Conservation (phyloP, 2,329 filamentous ascomycete genomes). For the Elsinoe ampelina region DNA sequence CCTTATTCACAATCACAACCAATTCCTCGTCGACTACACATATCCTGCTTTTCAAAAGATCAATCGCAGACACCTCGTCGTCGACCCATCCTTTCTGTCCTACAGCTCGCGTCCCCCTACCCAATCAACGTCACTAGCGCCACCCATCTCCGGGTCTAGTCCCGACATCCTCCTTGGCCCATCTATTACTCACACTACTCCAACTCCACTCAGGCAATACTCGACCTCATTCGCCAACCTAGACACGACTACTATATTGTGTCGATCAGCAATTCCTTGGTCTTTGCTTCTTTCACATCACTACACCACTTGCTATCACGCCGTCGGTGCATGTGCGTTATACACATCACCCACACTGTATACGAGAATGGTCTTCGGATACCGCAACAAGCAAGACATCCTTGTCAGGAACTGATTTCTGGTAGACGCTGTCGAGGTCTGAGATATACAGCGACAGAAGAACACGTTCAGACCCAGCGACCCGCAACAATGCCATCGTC, state of each 20-base stretch:
- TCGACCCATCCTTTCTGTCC: neutral
- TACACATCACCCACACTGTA: neutral
- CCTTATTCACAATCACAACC: neutral
- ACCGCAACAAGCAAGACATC: neutral
- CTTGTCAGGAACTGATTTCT: neutral
- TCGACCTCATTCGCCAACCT: neutral
- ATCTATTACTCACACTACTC: neutral
- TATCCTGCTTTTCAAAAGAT: neutral
- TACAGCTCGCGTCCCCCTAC: neutral
- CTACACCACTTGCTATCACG: neutral
- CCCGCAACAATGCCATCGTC: slow-evolving; percentile 1
- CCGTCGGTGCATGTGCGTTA: slow-evolving; percentile 2
- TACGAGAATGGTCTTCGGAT: slow-evolving; percentile 8
- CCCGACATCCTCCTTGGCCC: neutral
- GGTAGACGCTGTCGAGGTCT: slow-evolving; percentile 3
- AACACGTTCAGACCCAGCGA: neutral
- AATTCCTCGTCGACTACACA: neutral
- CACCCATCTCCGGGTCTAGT: slow-evolving; percentile 3
- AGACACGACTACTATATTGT: neutral
- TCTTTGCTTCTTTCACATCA: neutral
- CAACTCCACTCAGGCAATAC: neutral
- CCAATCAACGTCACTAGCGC: slow-evolving; percentile 6
- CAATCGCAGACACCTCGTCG: neutral
- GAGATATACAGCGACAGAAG: neutral
- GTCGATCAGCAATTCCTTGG: neutral